Base-by-base conservation (phyloP, 345 rosid species). In the Gossypium mustelinum region DNA sequence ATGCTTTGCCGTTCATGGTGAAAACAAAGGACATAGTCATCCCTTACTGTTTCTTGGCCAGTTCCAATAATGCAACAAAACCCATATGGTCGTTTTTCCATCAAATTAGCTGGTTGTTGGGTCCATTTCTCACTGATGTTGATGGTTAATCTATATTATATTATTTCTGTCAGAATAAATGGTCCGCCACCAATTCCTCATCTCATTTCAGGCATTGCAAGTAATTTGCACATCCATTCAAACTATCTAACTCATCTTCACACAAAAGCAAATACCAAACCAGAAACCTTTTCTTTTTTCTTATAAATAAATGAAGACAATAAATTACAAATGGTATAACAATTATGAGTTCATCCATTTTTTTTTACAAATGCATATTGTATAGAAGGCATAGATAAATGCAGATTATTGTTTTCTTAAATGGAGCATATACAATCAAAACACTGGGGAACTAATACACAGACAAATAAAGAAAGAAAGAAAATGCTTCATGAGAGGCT, bases 341-440 rank as follows among this genome's bases (percentile, higher is more conserved):
- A 77, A 76, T 68, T 57, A 77, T 73, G 77, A 73, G 75, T 75
- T 79, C 66, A 61, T 75, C 39, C 79, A 67, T 64, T 68, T 34
- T 34, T 34, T 5, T 82, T 70, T 73, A 81, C 86, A 76, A 45
- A 58, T 80, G 78, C 55, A 43, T 24, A 63, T 24, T 55, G 65
- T 63, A 68, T 69, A 70, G 58, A n/a, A 62, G 14, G 44, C 72
- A 50, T 22, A 50, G 34, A 59, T 29, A 27, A 47, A 73, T 56
- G 73, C 72, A 68, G 75, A 75, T 72, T 75, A 76, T 76, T 61
- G 80, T 62, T 76, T 77, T 74, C 73, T 76, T 50, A 71, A 70
- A 72, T 67, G 54, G 41, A 68, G 79, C 41, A 34, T 34, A 64
- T 78, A 78, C 80, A 75, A 75, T 34, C 72, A 70, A 82, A 73